A percentile compares a stretch with the other conserved stretches of the same genome.
These are phyloP conservation scores for Amanita subjunquillea DNA, from an alignment of 768 basidiomycete species.

Conservation along the genomic window DNA sequence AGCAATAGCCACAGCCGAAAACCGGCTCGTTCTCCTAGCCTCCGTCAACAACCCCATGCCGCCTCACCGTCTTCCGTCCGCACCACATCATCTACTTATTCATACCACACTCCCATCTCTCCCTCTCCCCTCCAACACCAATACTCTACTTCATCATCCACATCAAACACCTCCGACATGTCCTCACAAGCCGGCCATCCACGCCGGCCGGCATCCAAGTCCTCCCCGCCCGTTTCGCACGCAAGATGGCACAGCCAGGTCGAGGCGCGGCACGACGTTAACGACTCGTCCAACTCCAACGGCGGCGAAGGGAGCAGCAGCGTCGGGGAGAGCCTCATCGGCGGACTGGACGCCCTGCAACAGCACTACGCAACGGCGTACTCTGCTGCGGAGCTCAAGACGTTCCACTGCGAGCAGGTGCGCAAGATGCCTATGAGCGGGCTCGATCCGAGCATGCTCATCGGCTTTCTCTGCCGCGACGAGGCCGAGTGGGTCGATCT, in stretches of 20 bases:
- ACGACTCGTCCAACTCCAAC: not conserved
- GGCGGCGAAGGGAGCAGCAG: conserved; percentile 7
- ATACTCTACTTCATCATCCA: conserved; percentile 26
- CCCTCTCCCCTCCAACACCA: conserved; percentile 62
- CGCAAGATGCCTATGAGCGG: conserved; percentile 89
- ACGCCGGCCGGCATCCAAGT: not conserved
- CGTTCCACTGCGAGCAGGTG: conserved; percentile 95
- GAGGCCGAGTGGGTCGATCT: conserved; percentile 85
- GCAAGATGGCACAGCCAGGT: conserved; percentile 2
- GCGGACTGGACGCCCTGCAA: conserved; percentile 35
- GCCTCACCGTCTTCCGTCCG: conserved; percentile 43
- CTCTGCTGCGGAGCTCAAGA: conserved; percentile 58
- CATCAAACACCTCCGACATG: conserved; percentile 18
- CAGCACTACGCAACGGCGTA: conserved; percentile 71
- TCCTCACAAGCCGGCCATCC: conserved; percentile 21
- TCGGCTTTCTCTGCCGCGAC: conserved; percentile 82
- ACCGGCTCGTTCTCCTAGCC: conserved; percentile 1
- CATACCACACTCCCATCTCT: conserved; percentile 45
- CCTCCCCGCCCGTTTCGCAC: conserved; percentile 1
- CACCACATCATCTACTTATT: conserved; percentile 40
- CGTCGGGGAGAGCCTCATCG: conserved; percentile 6
- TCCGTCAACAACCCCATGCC: conserved; percentile 10
- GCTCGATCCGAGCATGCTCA: conserved; percentile 93
- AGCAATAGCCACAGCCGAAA: not conserved
- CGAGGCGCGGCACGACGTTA: conserved; percentile 1